These are phyloP conservation scores for Collybia sp. DNA, from an alignment of 768 basidiomycete species.

Conservation along the genomic window DNA sequence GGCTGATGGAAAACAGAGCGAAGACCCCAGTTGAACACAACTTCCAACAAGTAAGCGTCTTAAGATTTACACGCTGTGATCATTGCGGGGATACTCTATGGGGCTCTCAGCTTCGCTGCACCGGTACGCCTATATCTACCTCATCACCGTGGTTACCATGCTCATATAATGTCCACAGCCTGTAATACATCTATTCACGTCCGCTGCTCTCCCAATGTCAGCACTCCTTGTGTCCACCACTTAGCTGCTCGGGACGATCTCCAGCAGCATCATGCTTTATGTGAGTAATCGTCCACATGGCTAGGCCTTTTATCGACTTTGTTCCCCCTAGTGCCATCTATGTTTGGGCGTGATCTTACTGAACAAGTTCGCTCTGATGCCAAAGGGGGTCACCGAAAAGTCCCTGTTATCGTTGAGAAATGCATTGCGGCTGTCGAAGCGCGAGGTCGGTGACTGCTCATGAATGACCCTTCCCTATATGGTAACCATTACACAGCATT, in stretches of 20 bases:
- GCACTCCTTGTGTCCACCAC: constrained; percentile 61
- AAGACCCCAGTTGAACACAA: constrained; percentile 60
- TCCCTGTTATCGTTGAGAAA: constrained; percentile 91
- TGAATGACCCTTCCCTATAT: neutral
- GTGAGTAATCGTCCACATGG: constrained; percentile 31
- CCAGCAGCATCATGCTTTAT: constrained; percentile 23
- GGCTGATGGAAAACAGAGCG: constrained; percentile 24
- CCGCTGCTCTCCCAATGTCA: constrained; percentile 72
- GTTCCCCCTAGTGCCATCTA: constrained; percentile 61
- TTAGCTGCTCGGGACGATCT: constrained; percentile 26
- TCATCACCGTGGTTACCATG: neutral
- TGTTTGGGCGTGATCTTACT: constrained; percentile 87
- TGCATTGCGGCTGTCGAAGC: constrained; percentile 93
- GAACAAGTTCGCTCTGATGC: constrained; percentile 79
- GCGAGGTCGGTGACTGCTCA: constrained; percentile 49
- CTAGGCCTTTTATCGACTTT: constrained; percentile 9
- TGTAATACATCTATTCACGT: constrained; percentile 87
- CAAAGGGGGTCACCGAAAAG: constrained; percentile 50
- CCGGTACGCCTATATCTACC: constrained; percentile 44
- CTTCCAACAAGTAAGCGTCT: constrained; percentile 85
- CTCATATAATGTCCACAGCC: constrained; percentile 33
- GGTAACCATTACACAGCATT: constrained; percentile 47
- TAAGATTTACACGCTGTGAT: constrained; percentile 90
- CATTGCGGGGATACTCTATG: constrained; percentile 98
- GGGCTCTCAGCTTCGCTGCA: constrained; percentile 92